These are phyloP conservation scores for Hypomontagnella submonticulosa DNA, from an alignment of 495 filamentous ascomycete species.

Conservation along the genomic window DNA sequence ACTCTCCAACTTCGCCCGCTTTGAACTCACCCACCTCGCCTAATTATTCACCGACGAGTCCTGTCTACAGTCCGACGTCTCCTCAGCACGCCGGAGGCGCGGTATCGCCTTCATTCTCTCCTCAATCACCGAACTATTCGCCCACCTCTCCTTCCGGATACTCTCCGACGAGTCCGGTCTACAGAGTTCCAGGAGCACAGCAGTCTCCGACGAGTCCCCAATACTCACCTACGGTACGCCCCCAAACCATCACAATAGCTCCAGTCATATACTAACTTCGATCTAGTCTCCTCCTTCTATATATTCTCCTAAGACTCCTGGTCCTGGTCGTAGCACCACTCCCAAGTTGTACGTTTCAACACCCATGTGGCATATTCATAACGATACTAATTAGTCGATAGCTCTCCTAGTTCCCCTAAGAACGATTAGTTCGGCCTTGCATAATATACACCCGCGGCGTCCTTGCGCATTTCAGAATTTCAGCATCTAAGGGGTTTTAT, in stretches of 20 bases:
- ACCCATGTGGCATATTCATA: background rate
- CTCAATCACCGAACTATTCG: constrained; percentile 63
- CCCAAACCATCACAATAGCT: background rate
- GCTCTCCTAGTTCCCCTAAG: constrained; percentile 40
- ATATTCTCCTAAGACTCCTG: constrained; percentile 37
- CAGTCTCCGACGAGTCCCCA: constrained; percentile 64
- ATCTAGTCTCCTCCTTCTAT: constrained; percentile 33
- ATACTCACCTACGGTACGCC: constrained; percentile 61
- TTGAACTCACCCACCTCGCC: constrained; percentile 72
- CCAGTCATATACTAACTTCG: constrained; percentile 26
- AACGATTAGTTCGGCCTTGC: constrained; percentile 34
- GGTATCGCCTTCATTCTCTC: too few relatives aligned
- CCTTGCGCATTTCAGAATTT: constrained; percentile 3
- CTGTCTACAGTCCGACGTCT: constrained; percentile 71
- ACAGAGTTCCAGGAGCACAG: constrained; percentile 66
- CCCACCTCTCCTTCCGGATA: constrained; percentile 77
- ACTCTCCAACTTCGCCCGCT: constrained; percentile 68
- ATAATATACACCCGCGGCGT: constrained; percentile 42
- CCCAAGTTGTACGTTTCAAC: constrained; percentile 36
- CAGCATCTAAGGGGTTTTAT: constrained; percentile 24
- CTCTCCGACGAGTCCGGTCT: constrained; percentile 79
- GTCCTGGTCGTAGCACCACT: constrained; percentile 33
- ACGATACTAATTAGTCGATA: constrained; percentile 17
- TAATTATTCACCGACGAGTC: constrained; percentile 70
- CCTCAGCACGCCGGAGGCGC: constrained; percentile 67